Evolutionary conservation across 345 rosid species (phyloP), one percentile per base, ranked within the genome.

Genomic region (Camelina neglecta): DNA sequence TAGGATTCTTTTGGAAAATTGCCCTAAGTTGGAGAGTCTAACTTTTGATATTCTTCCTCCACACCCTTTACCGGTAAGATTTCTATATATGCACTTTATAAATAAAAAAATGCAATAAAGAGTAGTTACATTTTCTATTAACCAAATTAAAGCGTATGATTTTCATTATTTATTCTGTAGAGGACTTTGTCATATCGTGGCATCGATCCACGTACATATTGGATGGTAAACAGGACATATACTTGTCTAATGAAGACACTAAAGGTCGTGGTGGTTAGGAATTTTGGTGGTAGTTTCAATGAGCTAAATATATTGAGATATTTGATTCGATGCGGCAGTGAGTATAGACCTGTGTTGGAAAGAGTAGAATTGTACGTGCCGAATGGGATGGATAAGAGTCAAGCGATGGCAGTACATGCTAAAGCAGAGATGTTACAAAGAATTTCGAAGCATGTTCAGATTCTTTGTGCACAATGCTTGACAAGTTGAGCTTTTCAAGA

Each of bases 1-100:
- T 11, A 75, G 47, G 9, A 70, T 86, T 59, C 73, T 88, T 74
- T 63, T 85, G 0, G 18, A 57, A 1, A 82, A 85, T n/a, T 84
- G 81, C n/a, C 84, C 71, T 1, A 0, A 8, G 0, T 44, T 86
- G 2, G 51, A 36, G 31, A 38, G 18, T 10, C 13, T 72, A 0
- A 50, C 51, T 10, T 21, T 72, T 1, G 66, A 45, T 8, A 20
- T 45, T 18, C 47, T 58, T 18, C 23, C 36, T 44, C 35, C 74
- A 18, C 4, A 2, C 33, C 11, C 0, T 44, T 18, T 24, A 10
- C 8, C 5, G 5, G 68, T 64, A 64, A 24, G 38, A 63, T 24
- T 8, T n/a, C 7, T 33, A 58, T 4, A 58, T 8, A 31, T 31
- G 13, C 5, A 42, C 11, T 36, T 8, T 8, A 8, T 36, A 8